A percentile compares a stretch with the other conserved stretches of the same genome.
phyloP scores from a whole-genome alignment of 2,329 filamentous ascomycete species.

The Paracoccidioides lutzii region DNA sequence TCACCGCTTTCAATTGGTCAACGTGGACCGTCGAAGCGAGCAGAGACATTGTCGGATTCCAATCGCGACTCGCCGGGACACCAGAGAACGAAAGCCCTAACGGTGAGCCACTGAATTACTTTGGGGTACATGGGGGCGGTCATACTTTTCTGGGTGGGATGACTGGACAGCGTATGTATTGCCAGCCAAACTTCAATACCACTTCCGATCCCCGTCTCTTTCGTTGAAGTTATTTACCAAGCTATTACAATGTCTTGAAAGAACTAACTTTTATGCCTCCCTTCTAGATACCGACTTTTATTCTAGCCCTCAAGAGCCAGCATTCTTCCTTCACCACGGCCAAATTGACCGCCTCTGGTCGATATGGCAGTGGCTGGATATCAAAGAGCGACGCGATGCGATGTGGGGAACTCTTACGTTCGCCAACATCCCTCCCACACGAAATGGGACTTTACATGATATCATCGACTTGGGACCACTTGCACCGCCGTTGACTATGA shows the following conservation, averaged over 20 bases:
- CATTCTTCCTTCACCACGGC: conserved; percentile 14
- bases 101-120: conserved; percentile 5
- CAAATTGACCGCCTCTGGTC: conserved; percentile 15
- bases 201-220: neutral
- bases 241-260: neutral
- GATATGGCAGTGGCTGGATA: conserved; percentile 15
- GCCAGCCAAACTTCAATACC: neutral
- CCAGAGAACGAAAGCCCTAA: conserved; percentile 2
- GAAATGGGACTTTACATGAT: conserved; percentile 17
- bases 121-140: conserved; percentile 11
- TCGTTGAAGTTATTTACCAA: no score
- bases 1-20: conserved; percentile 7
- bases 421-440: conserved; percentile 11
- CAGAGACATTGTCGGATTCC: conserved; percentile 9
- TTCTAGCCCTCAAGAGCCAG: conserved; percentile 11
- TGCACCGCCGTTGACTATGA: conserved; percentile 8
- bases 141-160: conserved; percentile 9
- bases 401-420: conserved; percentile 8
- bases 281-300: conserved; percentile 9
- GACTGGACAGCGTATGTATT: conserved; percentile 7
- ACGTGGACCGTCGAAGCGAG: conserved; percentile 9
- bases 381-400: conserved; percentile 2
- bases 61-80: conserved; percentile 6
- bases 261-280: neutral
- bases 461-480: conserved; percentile 14